Evolutionary conservation across 2,329 filamentous ascomycete species (phyloP).

Genomic region (Paecilomyces variotii): DNA sequence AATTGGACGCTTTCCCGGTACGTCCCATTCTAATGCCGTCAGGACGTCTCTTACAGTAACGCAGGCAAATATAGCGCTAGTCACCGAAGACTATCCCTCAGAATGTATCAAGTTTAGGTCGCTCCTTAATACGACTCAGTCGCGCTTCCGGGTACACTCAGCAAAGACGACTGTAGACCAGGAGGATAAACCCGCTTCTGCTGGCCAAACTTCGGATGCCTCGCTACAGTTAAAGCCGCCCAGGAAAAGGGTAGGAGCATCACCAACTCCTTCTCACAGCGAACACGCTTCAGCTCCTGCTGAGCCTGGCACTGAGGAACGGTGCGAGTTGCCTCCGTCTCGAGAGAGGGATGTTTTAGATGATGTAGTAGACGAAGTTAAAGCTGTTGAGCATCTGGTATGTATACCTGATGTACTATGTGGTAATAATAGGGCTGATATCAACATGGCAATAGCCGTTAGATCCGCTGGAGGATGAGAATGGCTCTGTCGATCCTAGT

Average conservation of each 20-base stretch:
- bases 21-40: slow-evolving; percentile 13
- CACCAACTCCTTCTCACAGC: slow-evolving; percentile 10
- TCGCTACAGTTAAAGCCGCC: slow-evolving; percentile 23
- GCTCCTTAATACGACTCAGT: slow-evolving; percentile 52
- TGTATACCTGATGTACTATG: slow-evolving; percentile 6
- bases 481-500: slow-evolving; percentile 6
- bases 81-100: slow-evolving; percentile 60
- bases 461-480: slow-evolving; percentile 21
- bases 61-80: slow-evolving; percentile 39
- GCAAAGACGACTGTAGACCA: slow-evolving; percentile 8
- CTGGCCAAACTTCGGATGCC: slow-evolving; percentile 1
- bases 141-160: slow-evolving; percentile 38
- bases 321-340: slow-evolving; percentile 1
- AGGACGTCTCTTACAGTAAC: slow-evolving; percentile 8
- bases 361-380: slow-evolving; percentile 55
- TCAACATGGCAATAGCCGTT: slow-evolving; percentile 21
- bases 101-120: slow-evolving; percentile 57
- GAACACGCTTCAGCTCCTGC: slow-evolving; percentile 1
- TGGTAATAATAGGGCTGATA: slow-evolving; percentile 7
- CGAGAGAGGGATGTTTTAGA: slow-evolving; percentile 50
- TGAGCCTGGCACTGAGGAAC: neutral
- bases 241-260: slow-evolving; percentile 9
- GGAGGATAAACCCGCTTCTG: slow-evolving; percentile 5
- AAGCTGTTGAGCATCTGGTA: slow-evolving; percentile 51
- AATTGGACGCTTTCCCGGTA: slow-evolving; percentile 41